Conservation (phyloP, 768 basidiomycete genomes). For the Amanita inopinata region DNA sequence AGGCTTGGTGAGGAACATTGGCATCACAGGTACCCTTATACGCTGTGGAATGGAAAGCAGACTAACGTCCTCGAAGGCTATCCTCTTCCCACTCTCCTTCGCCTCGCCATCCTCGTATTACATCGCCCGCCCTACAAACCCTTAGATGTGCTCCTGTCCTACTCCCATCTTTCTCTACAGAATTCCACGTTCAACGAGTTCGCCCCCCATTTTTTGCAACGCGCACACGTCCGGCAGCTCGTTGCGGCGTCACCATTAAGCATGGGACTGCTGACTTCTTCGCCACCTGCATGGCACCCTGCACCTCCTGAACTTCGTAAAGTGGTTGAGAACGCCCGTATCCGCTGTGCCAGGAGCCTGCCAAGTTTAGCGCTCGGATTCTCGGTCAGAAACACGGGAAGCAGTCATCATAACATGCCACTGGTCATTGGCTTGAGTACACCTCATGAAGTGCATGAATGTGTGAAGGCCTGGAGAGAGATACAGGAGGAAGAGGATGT, state of each 20-base stretch:
- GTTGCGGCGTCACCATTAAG: conserved; percentile 74
- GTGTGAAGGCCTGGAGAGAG: conserved; percentile 57
- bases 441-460: conserved; percentile 67
- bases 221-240: conserved; percentile 60
- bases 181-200: conserved; percentile 53
- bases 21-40: conserved; percentile 56
- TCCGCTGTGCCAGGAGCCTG: conserved; percentile 36
- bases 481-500: conserved; percentile 29
- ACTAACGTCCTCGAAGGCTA: conserved; percentile 40
- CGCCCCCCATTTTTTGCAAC: conserved; percentile 42
- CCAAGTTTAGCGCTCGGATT: conserved; percentile 68
- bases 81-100: conserved; percentile 74
- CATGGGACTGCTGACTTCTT: conserved; percentile 66
- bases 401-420: conserved; percentile 35
- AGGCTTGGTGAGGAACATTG: conserved; percentile 64
- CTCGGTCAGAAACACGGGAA: conserved; percentile 41
- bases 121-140: conserved; percentile 60
- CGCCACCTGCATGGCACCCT: conserved; percentile 67
- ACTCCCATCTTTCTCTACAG: conserved; percentile 73
- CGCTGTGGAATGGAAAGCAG: background rate
- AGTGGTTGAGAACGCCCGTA: conserved; percentile 31
- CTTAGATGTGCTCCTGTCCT: conserved; percentile 71
- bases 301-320: conserved; percentile 42
- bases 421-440: conserved; percentile 66
- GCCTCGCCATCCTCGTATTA: conserved; percentile 66